Base-by-base conservation (phyloP, 176 grass and related monocot species). In the Neostapfia colusana region DNA sequence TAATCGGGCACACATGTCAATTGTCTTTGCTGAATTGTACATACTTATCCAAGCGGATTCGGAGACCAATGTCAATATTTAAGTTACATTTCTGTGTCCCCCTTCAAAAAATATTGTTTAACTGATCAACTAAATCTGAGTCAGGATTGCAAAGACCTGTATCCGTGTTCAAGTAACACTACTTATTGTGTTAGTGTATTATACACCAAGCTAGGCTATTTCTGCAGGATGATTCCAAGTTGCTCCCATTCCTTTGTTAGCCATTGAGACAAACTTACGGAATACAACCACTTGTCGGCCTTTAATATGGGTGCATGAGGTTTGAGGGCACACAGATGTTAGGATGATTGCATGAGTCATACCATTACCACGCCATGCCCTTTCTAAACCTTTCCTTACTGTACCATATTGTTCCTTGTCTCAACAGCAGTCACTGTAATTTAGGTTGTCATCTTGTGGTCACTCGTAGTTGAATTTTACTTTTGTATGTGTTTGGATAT, bases 281-380 rank as follows among this genome's bases (percentile, higher is more conserved):
- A n/a, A n/a, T n/a, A n/a, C n/a, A n/a, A n/a, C n/a, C n/a, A n/a
- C n/a, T n/a, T n/a, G n/a, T n/a, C n/a, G n/a, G n/a, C n/a, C n/a
- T n/a, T n/a, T n/a, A n/a, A n/a, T n/a, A n/a, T n/a, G n/a, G 45
- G 15, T 39, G 38, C 38, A 4, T 39, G 38, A 78, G 12, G 46
- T 54, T 79, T 36, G 51, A 28, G 21, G 34, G 16, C 65, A 27
- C 17, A 28, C 50, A 66, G 62, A 50, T 27, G 36, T 65, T 77
- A 39, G 38, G 8, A 39, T 39, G 38, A 4, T 39, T 39, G 38
- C 38, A 39, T 39, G 18, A 77, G 28, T 39, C 20, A 51, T 51
- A 65, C 27, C 44, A 48, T 65, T 65, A 26, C 34, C 39, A n/a
- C 31, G 31, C 27, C 28, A 77, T 55, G 46, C 45, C 46, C 51